Base-by-base conservation (phyloP, 106 monocot genomes). In the Dactylorhiza incarnata region DNA sequence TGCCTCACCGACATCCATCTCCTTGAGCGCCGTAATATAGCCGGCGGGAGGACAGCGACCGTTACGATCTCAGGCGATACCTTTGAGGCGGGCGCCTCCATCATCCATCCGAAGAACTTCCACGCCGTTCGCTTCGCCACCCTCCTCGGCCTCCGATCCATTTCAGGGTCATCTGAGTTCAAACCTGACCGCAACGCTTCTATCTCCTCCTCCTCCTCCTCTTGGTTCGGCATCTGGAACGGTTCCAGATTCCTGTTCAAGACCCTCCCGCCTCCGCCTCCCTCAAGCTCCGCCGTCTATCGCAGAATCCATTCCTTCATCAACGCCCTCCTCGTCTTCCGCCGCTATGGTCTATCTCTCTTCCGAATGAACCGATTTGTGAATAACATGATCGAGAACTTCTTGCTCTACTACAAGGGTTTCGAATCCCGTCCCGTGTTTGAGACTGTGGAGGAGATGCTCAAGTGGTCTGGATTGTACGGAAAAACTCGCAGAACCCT, bases 191-290 rank as follows among this genome's bases (percentile, higher is more conserved):
- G 70, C 73, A 72, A 72, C 65, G 37, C 43, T 15, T 51, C 81
- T 29, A 22, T 55, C 20, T 48, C 62, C 7, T 51, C 55, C 53
- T 71, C 78, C 19, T 48, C 37, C 7, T 50, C 22, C 67, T 85
- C 86, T 3, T 89, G 89, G 87, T 72, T 99, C 29, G 94, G 99
- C 49, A 82, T 99, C 17, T 99, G 99, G 99, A 87, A 94, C 76
- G 99, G 99, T 45, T 74, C 76, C 5, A 54, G 80, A 50, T 99
- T 99, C 80, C 83, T 89, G 17, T 99, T 91, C 79, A 75, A 88
- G 84, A 86, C 91, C 24, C 84, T 92, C 7, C 77, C 75, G 24
- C 89, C 94, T 7, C 88, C 88, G 5, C 59, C 83, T 3, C 24
- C 56, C 6, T 81, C 83, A 10, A 83, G 85, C 75, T 89, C 82